Evolutionary conservation across 1,284 basidiomycete species (phyloP), one percentile per base, ranked within the genome.

Genomic region (Ceratobasidium sp.): DNA sequence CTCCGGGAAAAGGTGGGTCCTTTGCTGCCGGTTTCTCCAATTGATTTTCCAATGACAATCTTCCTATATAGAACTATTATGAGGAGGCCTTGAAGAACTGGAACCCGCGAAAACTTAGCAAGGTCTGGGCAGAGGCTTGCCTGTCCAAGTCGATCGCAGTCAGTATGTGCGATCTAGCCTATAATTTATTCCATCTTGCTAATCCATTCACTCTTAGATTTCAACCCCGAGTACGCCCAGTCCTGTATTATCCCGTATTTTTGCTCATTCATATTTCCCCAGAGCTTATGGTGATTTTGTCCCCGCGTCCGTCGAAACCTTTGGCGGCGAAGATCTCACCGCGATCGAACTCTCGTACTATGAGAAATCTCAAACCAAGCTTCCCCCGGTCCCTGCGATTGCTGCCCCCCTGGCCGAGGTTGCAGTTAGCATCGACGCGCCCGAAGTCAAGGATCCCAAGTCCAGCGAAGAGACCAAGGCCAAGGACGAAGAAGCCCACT

Each of bases 61-160:
- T 3, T 14, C 14, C 36, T 6, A 39, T 55, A 55, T 30, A 69
- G 64, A 69, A 50, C 23, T 70, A 72, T 41, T 72, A 57, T 57
- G 57, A 69, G 36, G 41, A 57, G 10, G 23, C 46, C 5, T 55
- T 52, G 30, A 46, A 58, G n/a, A 50, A 67, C 18, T 74, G 74
- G 74, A 71, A 74, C 30, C 59, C 41, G n/a, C 43, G 74, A 10
- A 74, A 74, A 65, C 55, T 74, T 12, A 69, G 61, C 14, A 72
- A 69, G 32, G 72, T 73, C 23, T 70, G 65, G 71, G 61, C 72
- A 21, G 57, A 74, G 60, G 59, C 61, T 39, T 65, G 64, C 23
- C 16, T 43, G 12, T 61, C 62, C 23, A 64, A 61, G 65, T 69
- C 71, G 18, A 72, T 74, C 6, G 74, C 71, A 36, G 55, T 43